Base-by-base conservation (phyloP, 2,329 filamentous ascomycete genomes). In the Fusarium sp. region DNA sequence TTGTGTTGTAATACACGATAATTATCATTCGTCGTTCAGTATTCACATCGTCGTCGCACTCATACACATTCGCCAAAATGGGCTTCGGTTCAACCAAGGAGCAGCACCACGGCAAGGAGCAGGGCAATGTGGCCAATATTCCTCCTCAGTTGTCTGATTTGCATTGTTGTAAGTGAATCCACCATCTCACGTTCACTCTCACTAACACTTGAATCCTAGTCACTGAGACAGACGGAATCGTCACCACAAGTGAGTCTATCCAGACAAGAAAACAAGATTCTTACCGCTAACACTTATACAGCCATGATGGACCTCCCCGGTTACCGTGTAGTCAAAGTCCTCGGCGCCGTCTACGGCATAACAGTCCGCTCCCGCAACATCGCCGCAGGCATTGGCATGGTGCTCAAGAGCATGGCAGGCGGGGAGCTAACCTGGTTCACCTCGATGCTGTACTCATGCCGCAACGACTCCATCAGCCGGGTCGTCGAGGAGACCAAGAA, bases 231-330 rank as follows among this genome's bases (percentile, higher is more conserved):
- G 86, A 88, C 57, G 90, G 90, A 40, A 85, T 91, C 64, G 87
- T 91, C 72, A 91, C 89, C 1, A 88, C 88, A 0, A 91, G 83
- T 82, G 69, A 43, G 80, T 68, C n/a, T 35, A n/a, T 12, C 27
- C 9, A 12, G 11, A 27, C 8, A 30, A 27, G 5, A 7, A 2
- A 17, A 8, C 10, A 35, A 38, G 38, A 61, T n/a, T 66, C 60
- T 63, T 20, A 65, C 22, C 32, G 4, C 56, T 58, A 12, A 58
- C 15, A 6, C 38, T 40, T 11, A 12, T 6, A 8, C 52, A 84
- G 83, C 90, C 63, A 91, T 91, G 89, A 90, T 88, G 81, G 89
- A 91, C 76, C 81, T 92, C 25, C 90, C 90, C 0, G 89, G 89
- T 9, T 91, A 91, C 80, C 88, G 86, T 71, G 84, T 91, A 57